phyloP scores from a whole-genome alignment of 2,329 filamentous ascomycete species.

The Myriosclerotinia duriaeana region DNA sequence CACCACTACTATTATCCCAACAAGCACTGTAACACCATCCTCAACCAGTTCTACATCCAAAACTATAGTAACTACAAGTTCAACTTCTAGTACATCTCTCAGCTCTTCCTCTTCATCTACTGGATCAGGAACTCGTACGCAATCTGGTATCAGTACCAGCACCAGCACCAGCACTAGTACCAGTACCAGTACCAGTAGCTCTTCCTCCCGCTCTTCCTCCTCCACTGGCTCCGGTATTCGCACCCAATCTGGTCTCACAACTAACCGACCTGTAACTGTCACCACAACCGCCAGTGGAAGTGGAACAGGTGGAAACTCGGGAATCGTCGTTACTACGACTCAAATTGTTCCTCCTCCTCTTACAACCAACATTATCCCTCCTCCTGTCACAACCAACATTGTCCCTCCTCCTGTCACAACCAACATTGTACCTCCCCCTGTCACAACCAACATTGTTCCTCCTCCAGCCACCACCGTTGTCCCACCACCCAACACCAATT shows the following conservation, averaged over 20 bases:
- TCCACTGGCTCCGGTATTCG: neutral
- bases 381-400: neutral
- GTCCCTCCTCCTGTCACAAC: neutral
- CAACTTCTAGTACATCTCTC: neutral
- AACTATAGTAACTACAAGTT: neutral
- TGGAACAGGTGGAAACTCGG: neutral
- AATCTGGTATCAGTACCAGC: constrained; percentile 8
- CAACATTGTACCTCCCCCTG: neutral
- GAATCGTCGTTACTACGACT: neutral
- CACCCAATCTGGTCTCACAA: neutral
- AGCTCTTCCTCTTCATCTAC: neutral
- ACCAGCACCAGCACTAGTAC: no score
- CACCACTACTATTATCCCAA: neutral
- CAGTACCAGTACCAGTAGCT: no score
- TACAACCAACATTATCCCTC: neutral
- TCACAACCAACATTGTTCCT: neutral
- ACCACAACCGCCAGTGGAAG: neutral
- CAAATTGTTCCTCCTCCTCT: neutral
- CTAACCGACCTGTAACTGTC: neutral
- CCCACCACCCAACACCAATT: neutral
- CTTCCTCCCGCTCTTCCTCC: neutral
- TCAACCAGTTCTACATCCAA: neutral
- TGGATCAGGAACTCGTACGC: neutral
- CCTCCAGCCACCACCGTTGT: neutral
- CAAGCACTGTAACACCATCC: neutral